Conservation (phyloP, 805 yeast genomes). For the Sugiyamaella smithiae region DNA sequence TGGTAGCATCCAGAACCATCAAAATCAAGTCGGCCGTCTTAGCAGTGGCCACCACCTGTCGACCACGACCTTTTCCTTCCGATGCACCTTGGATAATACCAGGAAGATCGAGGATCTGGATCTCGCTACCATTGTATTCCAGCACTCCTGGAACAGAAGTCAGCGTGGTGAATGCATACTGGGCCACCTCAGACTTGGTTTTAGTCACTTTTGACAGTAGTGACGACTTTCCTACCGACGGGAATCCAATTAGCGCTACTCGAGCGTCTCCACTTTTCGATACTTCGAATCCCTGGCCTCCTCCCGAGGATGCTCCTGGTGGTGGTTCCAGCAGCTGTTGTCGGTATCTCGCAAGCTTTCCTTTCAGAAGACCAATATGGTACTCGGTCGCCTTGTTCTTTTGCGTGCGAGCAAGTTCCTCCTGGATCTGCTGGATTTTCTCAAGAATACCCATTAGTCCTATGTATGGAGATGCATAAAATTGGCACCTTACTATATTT, state of each 20-base stretch:
- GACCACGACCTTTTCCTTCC: conserved; percentile 96
- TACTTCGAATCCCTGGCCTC: conserved; percentile 91
- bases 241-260: conserved; percentile 92
- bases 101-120: conserved; percentile 95
- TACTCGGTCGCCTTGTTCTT: conserved; percentile 98
- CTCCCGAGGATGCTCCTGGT: conserved; percentile 62
- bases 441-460: conserved; percentile 45
- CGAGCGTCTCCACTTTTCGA: conserved; percentile 95
- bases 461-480: no score
- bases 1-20: conserved; percentile 95
- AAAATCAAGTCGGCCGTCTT: conserved; percentile 89
- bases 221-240: conserved; percentile 96
- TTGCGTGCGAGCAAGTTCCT: conserved; percentile 91
- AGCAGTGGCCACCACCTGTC: conserved; percentile 95
- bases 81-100: conserved; percentile 97
- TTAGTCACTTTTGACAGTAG: conserved; percentile 84
- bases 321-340: conserved; percentile 90
- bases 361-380: conserved; percentile 90
- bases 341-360: conserved; percentile 88
- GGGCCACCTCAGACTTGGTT: conserved; percentile 92
- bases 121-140: conserved; percentile 94
- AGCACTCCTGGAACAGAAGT: conserved; percentile 96
- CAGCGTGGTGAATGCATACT: conserved; percentile 91
- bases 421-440: conserved; percentile 84
- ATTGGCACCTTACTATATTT: no score